Conservation (phyloP, 306 rosid genomes). For the Cucumis hystrix region DNA sequence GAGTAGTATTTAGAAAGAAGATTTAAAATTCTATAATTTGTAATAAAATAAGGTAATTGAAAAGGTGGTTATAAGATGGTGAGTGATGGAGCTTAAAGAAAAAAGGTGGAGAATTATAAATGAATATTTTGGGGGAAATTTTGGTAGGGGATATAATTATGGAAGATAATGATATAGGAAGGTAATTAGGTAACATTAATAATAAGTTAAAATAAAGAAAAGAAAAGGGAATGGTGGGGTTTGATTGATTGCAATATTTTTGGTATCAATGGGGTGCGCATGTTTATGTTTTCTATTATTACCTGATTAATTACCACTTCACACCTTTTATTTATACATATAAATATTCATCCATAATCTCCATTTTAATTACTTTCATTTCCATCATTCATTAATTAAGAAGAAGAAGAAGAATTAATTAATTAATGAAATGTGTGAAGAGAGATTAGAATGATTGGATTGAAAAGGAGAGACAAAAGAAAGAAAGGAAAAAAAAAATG, state of each 20-base stretch:
- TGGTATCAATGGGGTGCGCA: conserved; percentile 2
- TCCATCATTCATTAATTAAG: not conserved
- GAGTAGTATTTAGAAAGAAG: no score
- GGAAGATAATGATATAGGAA: not conserved
- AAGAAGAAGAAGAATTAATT: not conserved
- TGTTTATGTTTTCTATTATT: not conserved
- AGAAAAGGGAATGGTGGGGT: not conserved
- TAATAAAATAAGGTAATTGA: no score
- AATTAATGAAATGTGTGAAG: not conserved
- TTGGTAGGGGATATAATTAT: not conserved
- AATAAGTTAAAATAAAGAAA: not conserved
- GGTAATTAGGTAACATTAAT: conserved; percentile 1
- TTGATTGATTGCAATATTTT: conserved; percentile 2
- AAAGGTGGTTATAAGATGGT: no score
- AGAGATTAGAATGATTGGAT: not conserved
- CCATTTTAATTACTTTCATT: not conserved
- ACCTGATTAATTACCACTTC: conserved; percentile 1
- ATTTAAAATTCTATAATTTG: no score
- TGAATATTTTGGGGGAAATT: not conserved
- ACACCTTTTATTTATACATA: not conserved
- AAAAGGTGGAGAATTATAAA: no score
- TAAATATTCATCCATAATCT: not conserved
- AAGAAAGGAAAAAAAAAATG: not conserved
- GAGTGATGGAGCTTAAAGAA: no score
- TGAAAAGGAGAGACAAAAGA: not conserved